Evolutionary conservation across 345 rosid genomes (phyloP), one percentile per base, ranked within the genome.

Genomic region (Salix brachista): DNA sequence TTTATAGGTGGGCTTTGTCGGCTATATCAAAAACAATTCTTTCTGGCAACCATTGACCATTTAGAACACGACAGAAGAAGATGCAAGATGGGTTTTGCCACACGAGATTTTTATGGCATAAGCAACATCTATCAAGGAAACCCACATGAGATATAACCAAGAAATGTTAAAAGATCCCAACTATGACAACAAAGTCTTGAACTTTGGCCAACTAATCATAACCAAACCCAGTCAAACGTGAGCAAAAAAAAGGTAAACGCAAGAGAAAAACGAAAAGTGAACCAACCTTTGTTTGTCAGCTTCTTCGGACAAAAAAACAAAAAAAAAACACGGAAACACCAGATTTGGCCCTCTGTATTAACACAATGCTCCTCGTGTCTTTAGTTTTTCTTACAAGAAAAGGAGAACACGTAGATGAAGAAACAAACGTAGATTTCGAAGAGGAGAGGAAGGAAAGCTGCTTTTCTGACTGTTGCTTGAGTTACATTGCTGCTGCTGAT

Each of bases 1-100:
- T 74, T 70, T 42, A 14, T 52, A 44, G 69, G 56, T 54, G 48
- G 68, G 71, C 16, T 46, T 6, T 61, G 39, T 34, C 42, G 44
- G 44, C 64, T 67, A 74, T 66, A 75, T 65, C 67, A 76, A 65
- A 75, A 28, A 71, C 13, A 81, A 71, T 11, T 21, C 11, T 54
- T 21, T 37, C 18, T 8, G 69, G 50, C 46, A 82, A 19, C 70
- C 58, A 50, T 26, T 78, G 79, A 77, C 73, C 70, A 71, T 68
- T 66, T n/a, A 73, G 70, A 69, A 52, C 62, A 41, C 4, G 8
- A 66, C 37, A 58, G 42, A 3, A 10, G 6, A 58, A 58, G 70
- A 36, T 6, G 62, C 21, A 14, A 60, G 69, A 71, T 39, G 52
- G 58, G 25, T 16, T 75, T 58, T 58, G 41, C 21, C 70, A 62